phyloP scores from a whole-genome alignment of 805 yeast species.

The Pichia membranifaciens region DNA sequence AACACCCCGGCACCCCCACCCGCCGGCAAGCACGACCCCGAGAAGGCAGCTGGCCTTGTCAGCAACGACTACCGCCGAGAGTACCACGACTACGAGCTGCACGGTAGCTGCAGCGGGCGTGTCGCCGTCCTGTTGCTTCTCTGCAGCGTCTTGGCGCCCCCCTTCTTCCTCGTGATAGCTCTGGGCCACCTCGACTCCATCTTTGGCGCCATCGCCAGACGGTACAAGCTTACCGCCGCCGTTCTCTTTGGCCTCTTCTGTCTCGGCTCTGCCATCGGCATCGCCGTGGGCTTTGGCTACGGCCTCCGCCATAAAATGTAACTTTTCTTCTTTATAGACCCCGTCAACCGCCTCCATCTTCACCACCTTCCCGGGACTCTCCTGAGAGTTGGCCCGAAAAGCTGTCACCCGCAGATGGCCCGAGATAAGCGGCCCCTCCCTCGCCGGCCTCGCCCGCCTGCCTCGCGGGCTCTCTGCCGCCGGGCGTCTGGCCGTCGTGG shows the following conservation, averaged over 20 bases:
- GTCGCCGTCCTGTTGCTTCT: conserved; percentile 16
- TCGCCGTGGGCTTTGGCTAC: conserved; percentile 25
- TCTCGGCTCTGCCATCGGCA: conserved; percentile 20
- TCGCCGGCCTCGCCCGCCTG: too few relatives aligned
- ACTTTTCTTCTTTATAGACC: too few relatives aligned
- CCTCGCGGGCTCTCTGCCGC: too few relatives aligned
- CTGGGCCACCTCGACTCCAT: conserved; percentile 24
- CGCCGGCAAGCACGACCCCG: not conserved
- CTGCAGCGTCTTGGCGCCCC: conserved; percentile 24
- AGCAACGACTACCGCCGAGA: not conserved
- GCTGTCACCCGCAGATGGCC: too few relatives aligned
- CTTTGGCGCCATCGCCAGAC: conserved; percentile 21
- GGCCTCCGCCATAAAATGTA: conserved; percentile 15
- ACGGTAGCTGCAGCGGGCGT: not conserved
- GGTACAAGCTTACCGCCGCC: conserved; percentile 21
- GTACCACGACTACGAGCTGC: not conserved
- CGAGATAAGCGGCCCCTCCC: too few relatives aligned
- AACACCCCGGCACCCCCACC: too few relatives aligned
- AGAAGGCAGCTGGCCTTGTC: not conserved
- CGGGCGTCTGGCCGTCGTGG: too few relatives aligned
- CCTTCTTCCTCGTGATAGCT: conserved; percentile 26
- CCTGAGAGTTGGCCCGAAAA: too few relatives aligned
- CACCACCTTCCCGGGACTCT: too few relatives aligned
- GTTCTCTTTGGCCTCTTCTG: conserved; percentile 17
- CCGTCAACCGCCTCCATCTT: too few relatives aligned